Evolutionary conservation across 768 basidiomycete species (phyloP).

Genomic region (Podaxis sp.): DNA sequence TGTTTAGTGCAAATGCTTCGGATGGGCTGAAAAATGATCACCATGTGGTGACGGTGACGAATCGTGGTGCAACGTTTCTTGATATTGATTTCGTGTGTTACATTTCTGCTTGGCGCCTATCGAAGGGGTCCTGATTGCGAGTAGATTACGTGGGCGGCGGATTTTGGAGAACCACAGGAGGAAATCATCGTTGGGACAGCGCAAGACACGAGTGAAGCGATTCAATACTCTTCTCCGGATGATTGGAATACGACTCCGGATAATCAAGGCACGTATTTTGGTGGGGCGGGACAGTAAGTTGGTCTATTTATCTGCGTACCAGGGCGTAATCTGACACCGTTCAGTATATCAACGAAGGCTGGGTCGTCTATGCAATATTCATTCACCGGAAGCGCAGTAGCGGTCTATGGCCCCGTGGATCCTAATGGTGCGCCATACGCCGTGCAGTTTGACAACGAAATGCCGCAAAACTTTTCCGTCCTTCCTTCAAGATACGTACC

Average conservation of each 20-base stretch:
- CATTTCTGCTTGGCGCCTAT: background rate
- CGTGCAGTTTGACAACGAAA: constrained; percentile 24
- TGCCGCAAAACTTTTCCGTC: constrained; percentile 17
- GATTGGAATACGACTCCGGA: constrained; percentile 30
- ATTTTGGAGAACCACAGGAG: constrained; percentile 23
- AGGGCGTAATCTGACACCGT: background rate
- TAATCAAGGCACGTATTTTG: constrained; percentile 36
- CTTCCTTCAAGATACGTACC: constrained; percentile 18
- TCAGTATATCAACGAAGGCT: constrained; percentile 14
- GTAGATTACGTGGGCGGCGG: constrained; percentile 30
- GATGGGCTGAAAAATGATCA: constrained; percentile 23
- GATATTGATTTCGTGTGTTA: constrained; percentile 46
- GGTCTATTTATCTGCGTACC: background rate
- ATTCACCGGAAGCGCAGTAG: constrained; percentile 29
- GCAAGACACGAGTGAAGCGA: constrained; percentile 32
- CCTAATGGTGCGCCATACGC: constrained; percentile 25
- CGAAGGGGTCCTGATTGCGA: background rate
- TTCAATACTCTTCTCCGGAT: constrained; percentile 24
- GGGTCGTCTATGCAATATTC: constrained; percentile 20
- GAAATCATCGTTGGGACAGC: constrained; percentile 21
- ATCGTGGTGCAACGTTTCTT: constrained; percentile 23
- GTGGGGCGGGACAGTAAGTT: constrained; percentile 41
- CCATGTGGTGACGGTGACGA: constrained; percentile 36
- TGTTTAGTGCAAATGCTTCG: constrained; percentile 29
- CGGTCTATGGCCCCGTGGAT: constrained; percentile 36